These are phyloP conservation scores for Luffa aegyptiaca DNA, from an alignment of 306 rosid genomes.

Conservation along the genomic window DNA sequence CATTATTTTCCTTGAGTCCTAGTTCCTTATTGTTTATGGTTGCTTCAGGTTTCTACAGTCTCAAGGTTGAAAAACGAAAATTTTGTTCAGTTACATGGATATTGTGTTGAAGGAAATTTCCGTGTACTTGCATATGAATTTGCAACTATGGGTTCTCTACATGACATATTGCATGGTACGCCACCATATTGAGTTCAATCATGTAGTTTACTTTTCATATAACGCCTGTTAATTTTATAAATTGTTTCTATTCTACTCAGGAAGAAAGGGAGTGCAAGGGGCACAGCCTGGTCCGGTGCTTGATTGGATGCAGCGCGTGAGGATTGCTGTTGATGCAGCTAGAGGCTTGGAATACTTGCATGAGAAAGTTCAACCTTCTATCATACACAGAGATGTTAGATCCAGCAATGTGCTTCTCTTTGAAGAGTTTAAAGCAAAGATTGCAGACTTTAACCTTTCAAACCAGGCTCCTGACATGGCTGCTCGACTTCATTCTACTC, in stretches of 20 bases:
- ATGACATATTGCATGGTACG: slow-evolving; percentile 15
- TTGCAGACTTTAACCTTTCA: slow-evolving; percentile 69
- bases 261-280: slow-evolving; percentile 74
- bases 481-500: slow-evolving; percentile 72
- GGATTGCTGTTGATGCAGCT: slow-evolving; percentile 60
- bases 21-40: not conserved
- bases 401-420: slow-evolving; percentile 69
- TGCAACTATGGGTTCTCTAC: slow-evolving; percentile 19
- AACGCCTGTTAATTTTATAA: not conserved
- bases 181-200: not conserved
- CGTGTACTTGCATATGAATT: slow-evolving; percentile 14
- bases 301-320: slow-evolving; percentile 66
- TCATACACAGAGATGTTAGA: slow-evolving; percentile 64
- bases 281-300: slow-evolving; percentile 75
- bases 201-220: not conserved
- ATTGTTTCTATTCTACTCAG: slow-evolving; percentile 16
- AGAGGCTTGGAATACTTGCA: slow-evolving; percentile 64
- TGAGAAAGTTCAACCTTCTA: slow-evolving; percentile 59
- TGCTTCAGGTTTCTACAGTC: slow-evolving; percentile 14
- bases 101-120: slow-evolving; percentile 13
- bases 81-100: slow-evolving; percentile 15
- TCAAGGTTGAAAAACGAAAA: slow-evolving; percentile 18
- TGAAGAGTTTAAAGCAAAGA: slow-evolving; percentile 58
- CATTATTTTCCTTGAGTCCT: not conserved
- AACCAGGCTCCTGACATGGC: slow-evolving; percentile 82